A percentile compares a stretch with the other conserved stretches of the same genome.
These are phyloP conservation scores for Ceratocystis diversiconidia DNA, from an alignment of 2,329 filamentous ascomycete species.

Conservation along the genomic window DNA sequence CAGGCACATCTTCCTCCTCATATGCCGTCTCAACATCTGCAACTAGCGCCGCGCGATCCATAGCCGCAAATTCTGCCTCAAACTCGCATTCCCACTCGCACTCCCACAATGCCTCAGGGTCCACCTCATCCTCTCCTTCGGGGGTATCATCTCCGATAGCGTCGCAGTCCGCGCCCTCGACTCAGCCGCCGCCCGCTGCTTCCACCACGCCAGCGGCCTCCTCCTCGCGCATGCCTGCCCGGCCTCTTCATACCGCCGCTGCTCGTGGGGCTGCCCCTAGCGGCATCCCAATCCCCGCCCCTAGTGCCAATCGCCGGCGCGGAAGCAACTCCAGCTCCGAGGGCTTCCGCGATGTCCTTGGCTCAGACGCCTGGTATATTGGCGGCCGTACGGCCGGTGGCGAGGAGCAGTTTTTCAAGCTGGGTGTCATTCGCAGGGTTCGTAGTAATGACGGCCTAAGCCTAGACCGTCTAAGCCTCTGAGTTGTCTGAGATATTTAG, in stretches of 20 bases:
- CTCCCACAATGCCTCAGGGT: constrained; percentile 19
- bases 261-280: constrained; percentile 21
- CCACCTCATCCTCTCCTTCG: constrained; percentile 22
- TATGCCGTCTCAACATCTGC: constrained; percentile 20
- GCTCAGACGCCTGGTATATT: constrained; percentile 69
- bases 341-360: constrained; percentile 58
- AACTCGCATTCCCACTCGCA: not conserved
- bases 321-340: constrained; percentile 64
- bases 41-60: constrained; percentile 19
- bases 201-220: constrained; percentile 11
- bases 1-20: constrained; percentile 23
- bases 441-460: constrained; percentile 62
- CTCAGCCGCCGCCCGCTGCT: constrained; percentile 20
- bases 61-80: constrained; percentile 22
- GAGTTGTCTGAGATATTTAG: constrained; percentile 23
- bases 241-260: constrained; percentile 4
- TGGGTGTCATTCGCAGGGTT: constrained; percentile 59
- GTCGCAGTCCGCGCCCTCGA: constrained; percentile 18
- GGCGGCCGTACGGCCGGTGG: constrained; percentile 60
- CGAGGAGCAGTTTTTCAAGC: constrained; percentile 71
- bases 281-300: constrained; percentile 29
- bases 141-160: constrained; percentile 16
- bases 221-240: constrained; percentile 1
- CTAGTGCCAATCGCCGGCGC: constrained; percentile 32
- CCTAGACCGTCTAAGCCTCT: constrained; percentile 61